Conservation (phyloP, 176 grass and related monocot species). For the Carex parvula region DNA sequence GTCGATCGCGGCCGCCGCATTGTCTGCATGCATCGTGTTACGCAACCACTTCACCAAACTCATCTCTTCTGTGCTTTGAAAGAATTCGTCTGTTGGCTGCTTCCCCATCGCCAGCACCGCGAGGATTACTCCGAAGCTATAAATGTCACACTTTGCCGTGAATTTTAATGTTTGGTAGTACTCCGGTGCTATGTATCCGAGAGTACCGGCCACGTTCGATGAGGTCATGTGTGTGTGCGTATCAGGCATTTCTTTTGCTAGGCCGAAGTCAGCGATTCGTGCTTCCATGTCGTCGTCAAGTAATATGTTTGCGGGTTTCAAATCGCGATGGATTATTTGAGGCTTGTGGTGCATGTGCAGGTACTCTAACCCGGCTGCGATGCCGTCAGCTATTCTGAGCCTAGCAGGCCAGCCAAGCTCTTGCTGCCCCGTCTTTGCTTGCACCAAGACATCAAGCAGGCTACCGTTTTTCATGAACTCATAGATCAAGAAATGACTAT, state of each 20-base stretch:
- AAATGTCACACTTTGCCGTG: conserved; percentile 79
- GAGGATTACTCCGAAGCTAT: conserved; percentile 87
- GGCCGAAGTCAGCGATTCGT: conserved; percentile 74
- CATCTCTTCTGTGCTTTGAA: conserved; percentile 54
- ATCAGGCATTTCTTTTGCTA: conserved; percentile 65
- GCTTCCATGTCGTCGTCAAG: conserved; percentile 78
- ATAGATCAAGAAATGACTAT: conserved; percentile 86
- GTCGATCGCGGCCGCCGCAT: conserved; percentile 42
- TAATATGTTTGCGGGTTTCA: conserved; percentile 89
- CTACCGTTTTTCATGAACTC: conserved; percentile 91
- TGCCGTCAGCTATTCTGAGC: conserved; percentile 51
- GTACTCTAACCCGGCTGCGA: conserved; percentile 74
- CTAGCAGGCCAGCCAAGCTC: conserved; percentile 48
- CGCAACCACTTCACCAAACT: conserved; percentile 60
- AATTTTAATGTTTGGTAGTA: conserved; percentile 71
- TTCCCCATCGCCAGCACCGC: conserved; percentile 71
- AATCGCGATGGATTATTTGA: conserved; percentile 77
- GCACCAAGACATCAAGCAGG: conserved; percentile 44
- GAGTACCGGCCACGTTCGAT: conserved; percentile 58
- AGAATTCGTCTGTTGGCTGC: conserved; percentile 64
- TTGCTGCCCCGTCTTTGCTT: background rate
- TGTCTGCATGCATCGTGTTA: conserved; percentile 20
- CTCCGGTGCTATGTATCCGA: conserved; percentile 90
- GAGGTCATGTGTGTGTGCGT: conserved; percentile 39
- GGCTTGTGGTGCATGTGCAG: conserved; percentile 61